Conservation (phyloP, 2,329 filamentous ascomycete species). For the Cercospora sp. region DNA sequence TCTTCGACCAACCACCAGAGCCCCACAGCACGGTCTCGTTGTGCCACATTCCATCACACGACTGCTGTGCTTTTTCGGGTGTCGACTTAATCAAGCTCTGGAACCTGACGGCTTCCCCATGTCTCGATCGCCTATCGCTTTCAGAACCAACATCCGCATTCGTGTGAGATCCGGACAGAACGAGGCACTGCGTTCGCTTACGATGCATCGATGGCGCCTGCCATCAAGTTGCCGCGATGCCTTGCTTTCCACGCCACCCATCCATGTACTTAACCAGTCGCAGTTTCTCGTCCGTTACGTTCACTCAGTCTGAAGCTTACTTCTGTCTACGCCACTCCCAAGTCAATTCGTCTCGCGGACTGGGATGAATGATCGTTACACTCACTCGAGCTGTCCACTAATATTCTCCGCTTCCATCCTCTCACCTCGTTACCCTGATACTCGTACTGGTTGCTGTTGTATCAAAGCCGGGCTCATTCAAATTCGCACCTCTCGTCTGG, state of each 20-base stretch:
- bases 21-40: neutral
- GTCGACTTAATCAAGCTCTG: conserved; percentile 4
- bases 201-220: neutral
- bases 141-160: conserved; percentile 2
- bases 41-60: conserved; percentile 4
- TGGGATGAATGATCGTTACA: neutral
- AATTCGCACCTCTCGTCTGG: neutral
- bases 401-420: neutral
- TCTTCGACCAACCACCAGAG: neutral
- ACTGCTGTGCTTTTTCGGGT: neutral
- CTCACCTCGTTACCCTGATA: neutral
- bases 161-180: neutral
- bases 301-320: neutral
- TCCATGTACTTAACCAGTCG: neutral
- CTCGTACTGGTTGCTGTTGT: neutral
- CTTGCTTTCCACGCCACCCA: neutral
- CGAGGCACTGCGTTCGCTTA: conserved; percentile 4
- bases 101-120: neutral
- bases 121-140: conserved; percentile 4
- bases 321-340: neutral
- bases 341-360: neutral
- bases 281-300: neutral
- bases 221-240: neutral
- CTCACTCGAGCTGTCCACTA: neutral
- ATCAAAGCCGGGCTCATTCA: neutral